Conservation (phyloP, 225 moss, liverwort and hornwort species). For the Ulota crispa region DNA sequence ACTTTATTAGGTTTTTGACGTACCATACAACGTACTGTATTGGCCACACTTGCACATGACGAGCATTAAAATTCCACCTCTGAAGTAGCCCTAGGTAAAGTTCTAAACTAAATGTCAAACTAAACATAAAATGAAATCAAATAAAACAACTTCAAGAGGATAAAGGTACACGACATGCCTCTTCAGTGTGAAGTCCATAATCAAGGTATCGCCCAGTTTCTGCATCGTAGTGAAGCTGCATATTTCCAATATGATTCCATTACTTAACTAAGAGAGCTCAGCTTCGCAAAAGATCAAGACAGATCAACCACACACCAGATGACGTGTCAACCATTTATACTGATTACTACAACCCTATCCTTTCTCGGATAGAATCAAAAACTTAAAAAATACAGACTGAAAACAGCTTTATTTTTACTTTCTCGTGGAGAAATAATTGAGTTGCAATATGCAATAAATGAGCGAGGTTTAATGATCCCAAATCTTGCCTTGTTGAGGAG, state of each 20-base stretch:
- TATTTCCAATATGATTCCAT: not conserved
- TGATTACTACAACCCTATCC: too few relatives aligned
- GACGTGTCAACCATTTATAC: too few relatives aligned
- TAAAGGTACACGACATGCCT: conserved; percentile 39
- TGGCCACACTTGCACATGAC: not conserved
- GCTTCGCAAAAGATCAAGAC: not conserved
- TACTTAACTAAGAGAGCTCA: not conserved
- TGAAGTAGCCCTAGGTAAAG: not conserved
- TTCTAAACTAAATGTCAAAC: not conserved
- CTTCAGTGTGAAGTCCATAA: conserved; percentile 79
- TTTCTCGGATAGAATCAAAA: not conserved
- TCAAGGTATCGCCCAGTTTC: conserved; percentile 77
- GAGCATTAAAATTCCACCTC: not conserved
- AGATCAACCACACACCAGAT: too few relatives aligned
- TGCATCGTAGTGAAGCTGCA: conserved; percentile 78
- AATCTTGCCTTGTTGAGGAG: conserved; percentile 67
- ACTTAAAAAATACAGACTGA: not conserved
- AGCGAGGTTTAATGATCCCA: conserved; percentile 8
- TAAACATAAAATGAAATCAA: not conserved
- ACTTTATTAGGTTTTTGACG: not conserved
- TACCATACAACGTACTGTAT: not conserved
- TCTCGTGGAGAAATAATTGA: not conserved
- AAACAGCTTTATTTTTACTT: too few relatives aligned
- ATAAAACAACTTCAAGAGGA: not conserved
- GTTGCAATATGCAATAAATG: not conserved